A percentile compares a stretch with the other conserved stretches of the same genome.
These are phyloP conservation scores for Thyridium curvatum DNA, from an alignment of 2,329 filamentous ascomycete genomes.

Conservation along the genomic window DNA sequence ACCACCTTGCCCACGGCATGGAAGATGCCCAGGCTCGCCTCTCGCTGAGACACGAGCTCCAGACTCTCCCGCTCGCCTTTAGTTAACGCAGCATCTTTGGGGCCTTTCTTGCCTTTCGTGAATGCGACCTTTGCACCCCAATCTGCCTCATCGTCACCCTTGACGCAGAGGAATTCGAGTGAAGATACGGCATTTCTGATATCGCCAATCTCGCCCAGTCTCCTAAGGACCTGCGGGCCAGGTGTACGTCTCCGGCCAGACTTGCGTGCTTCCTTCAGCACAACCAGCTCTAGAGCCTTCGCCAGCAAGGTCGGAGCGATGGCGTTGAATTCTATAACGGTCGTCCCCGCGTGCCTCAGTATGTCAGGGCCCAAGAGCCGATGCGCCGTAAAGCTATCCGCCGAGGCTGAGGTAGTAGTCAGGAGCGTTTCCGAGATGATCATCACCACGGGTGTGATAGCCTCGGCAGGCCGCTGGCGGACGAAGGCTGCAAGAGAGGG, in stretches of 20 bases:
- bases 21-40: conserved; percentile 88
- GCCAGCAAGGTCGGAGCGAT: conserved; percentile 80
- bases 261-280: conserved; percentile 77
- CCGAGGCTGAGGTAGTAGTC: conserved; percentile 75
- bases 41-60: conserved; percentile 75
- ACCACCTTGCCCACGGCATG: conserved; percentile 94
- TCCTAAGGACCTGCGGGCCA: conserved; percentile 71
- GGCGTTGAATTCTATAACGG: conserved; percentile 85
- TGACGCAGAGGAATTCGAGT: conserved; percentile 85
- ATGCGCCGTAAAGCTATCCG: conserved; percentile 91
- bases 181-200: conserved; percentile 88
- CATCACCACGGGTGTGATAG: conserved; percentile 71
- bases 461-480: conserved; percentile 31
- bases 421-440: conserved; percentile 87
- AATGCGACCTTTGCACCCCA: conserved; percentile 72
- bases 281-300: conserved; percentile 75
- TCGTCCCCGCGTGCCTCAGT: conserved; percentile 70
- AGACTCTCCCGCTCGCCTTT: conserved; percentile 73
- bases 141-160: conserved; percentile 66
- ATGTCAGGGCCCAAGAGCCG: conserved; percentile 83
- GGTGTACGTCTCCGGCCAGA: conserved; percentile 72
- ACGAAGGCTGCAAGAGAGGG: conserved; percentile 45
- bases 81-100: conserved; percentile 56
- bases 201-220: conserved; percentile 80
- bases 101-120: conserved; percentile 58